These are phyloP conservation scores for Eragrostis tef DNA, from an alignment of 202 grass and related monocot genomes.

Conservation along the genomic window DNA sequence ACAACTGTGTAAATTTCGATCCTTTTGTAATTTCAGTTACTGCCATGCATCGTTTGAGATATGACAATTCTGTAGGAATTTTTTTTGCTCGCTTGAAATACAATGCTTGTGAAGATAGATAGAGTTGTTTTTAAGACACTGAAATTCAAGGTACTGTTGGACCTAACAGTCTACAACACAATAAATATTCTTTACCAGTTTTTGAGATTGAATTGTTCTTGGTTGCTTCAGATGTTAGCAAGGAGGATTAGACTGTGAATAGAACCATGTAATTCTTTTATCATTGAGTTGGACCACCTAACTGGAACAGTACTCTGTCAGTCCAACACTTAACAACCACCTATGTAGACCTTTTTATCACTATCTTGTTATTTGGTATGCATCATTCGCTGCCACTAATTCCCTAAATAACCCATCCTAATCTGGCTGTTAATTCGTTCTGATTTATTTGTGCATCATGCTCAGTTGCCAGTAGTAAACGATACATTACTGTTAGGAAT, in stretches of 20 bases:
- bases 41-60: not conserved
- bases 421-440: not conserved
- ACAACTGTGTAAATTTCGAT: constrained; percentile 47
- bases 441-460: not conserved
- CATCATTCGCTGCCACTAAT: not conserved
- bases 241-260: constrained; percentile 38
- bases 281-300: constrained; percentile 30
- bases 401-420: not conserved
- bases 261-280: constrained; percentile 16
- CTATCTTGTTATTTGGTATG: constrained; percentile 16
- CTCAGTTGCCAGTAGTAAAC: not conserved
- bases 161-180: constrained; percentile 2
- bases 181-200: not conserved
- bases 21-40: constrained; percentile 26
- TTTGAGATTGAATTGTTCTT: constrained; percentile 1
- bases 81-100: not conserved
- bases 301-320: constrained; percentile 5
- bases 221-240: constrained; percentile 45
- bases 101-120: not conserved
- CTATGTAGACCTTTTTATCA: constrained; percentile 14
- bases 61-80: not conserved
- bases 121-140: not conserved
- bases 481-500: not conserved
- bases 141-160: constrained; percentile 3
- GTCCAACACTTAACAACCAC: constrained; percentile 35